Evolutionary conservation across 2,329 filamentous ascomycete species (phyloP).

Genomic region (Epicoccum sorghinum): DNA sequence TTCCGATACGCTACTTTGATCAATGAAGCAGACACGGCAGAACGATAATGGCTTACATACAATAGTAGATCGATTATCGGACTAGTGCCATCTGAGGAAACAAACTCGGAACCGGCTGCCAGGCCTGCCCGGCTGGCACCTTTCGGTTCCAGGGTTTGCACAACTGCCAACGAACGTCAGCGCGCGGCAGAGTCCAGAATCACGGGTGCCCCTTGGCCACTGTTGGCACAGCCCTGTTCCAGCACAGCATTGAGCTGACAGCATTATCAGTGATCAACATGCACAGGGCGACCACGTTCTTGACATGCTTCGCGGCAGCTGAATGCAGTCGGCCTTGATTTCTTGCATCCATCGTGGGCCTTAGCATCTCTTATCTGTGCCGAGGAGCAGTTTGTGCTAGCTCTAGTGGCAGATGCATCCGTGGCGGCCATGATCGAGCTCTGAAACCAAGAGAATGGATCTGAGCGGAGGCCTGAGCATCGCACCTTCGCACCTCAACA

Average conservation of each 20-base stretch:
- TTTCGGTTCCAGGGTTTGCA: conserved; percentile 1
- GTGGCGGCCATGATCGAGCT: conserved; percentile 3
- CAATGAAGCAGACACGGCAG: conserved; percentile 1
- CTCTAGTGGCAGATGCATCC: conserved; percentile 11
- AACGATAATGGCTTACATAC: conserved; percentile 8
- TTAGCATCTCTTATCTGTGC: conserved; percentile 10
- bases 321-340: conserved; percentile 6
- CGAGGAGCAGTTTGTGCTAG: conserved; percentile 1
- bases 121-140: background rate
- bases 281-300: conserved; percentile 8
- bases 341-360: background rate
- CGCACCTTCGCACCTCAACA: conserved; percentile 2
- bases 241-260: conserved; percentile 3
- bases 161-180: conserved; percentile 10
- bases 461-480: background rate
- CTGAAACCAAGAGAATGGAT: conserved; percentile 9
- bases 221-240: conserved; percentile 6
- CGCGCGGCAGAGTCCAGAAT: conserved; percentile 15
- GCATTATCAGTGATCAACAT: conserved; percentile 8
- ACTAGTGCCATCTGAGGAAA: conserved; percentile 6
- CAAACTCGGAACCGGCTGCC: background rate
- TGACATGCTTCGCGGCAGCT: background rate
- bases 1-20: conserved; percentile 10
- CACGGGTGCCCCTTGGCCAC: conserved; percentile 1
- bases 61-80: background rate